phyloP scores from a whole-genome alignment of 1,284 basidiomycete species.

The Melanopsichium pennsylvanicum region DNA sequence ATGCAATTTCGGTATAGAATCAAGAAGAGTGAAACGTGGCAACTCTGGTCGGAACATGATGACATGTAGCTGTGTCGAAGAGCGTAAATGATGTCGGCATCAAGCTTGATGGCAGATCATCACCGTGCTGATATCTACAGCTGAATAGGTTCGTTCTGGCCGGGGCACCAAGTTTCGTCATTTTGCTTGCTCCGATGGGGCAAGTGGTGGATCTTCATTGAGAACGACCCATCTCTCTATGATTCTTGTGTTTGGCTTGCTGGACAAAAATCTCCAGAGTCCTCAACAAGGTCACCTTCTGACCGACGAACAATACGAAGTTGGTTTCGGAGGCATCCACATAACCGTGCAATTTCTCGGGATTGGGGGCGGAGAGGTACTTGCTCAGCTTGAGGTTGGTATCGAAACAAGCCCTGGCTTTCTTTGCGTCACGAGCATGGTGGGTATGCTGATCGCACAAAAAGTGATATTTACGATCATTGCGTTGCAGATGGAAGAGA shows the following conservation, averaged over 20 bases:
- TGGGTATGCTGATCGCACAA: slow-evolving; percentile 3
- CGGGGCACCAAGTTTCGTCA: slow-evolving; percentile 16
- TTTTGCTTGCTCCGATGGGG: slow-evolving; percentile 1
- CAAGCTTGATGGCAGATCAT: no score
- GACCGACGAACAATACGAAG: slow-evolving; percentile 15
- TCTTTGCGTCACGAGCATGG: not conserved
- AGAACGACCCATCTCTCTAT: slow-evolving; percentile 1
- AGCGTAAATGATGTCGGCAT: no score
- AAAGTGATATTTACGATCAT: not conserved
- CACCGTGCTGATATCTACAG: not conserved
- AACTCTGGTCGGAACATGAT: no score
- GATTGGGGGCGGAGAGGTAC: slow-evolving; percentile 11
- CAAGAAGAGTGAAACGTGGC: no score
- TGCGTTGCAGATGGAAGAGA: not conserved
- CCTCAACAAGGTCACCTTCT: slow-evolving; percentile 14
- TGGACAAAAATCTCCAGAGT: slow-evolving; percentile 13
- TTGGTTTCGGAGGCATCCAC: slow-evolving; percentile 15
- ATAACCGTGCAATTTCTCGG: slow-evolving; percentile 1
- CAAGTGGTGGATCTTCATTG: slow-evolving; percentile 6
- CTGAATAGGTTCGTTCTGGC: slow-evolving; percentile 10
- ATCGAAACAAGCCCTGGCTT: slow-evolving; percentile 13
- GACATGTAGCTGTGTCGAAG: no score
- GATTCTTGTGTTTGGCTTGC: not conserved
- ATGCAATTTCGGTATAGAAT: no score
- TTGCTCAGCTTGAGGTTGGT: slow-evolving; percentile 1